These are phyloP conservation scores for Daldinia sp. DNA, from an alignment of 2,329 filamentous ascomycete genomes.

Conservation along the genomic window DNA sequence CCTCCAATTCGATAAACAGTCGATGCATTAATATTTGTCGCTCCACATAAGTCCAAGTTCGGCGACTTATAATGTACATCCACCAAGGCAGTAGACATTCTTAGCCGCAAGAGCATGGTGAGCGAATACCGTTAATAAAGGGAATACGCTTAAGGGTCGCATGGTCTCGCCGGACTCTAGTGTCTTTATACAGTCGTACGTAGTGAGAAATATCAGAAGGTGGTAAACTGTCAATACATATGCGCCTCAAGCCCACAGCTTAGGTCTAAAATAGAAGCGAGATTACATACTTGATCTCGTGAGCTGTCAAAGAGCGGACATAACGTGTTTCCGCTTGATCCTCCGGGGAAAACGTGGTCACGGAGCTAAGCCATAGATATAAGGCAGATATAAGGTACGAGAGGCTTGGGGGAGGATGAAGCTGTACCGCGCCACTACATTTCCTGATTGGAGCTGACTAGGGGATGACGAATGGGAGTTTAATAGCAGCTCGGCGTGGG, in stretches of 20 bases:
- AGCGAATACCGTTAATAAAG: slow-evolving; percentile 1
- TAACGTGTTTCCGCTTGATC: background rate
- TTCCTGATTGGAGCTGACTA: background rate
- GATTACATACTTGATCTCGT: background rate
- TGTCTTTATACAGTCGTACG: background rate
- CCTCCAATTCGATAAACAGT: slow-evolving; percentile 25
- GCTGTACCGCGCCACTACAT: background rate
- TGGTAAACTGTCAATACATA: background rate
- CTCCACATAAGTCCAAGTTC: slow-evolving; percentile 20
- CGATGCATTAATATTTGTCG: slow-evolving; percentile 20
- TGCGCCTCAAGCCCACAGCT: background rate
- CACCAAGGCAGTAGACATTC: slow-evolving; percentile 25
- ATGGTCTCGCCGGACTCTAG: background rate
- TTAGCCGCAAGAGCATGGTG: slow-evolving; percentile 24
- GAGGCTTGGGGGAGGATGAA: background rate
- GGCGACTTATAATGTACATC: slow-evolving; percentile 30
- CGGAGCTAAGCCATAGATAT: background rate
- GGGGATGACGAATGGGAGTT: background rate
- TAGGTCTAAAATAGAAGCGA: background rate
- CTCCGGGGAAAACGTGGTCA: background rate
- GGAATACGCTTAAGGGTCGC: slow-evolving; percentile 1
- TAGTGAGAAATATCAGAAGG: background rate
- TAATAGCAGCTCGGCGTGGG: background rate
- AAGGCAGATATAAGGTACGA: background rate
- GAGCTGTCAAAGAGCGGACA: background rate